Evolutionary conservation across 2,329 filamentous ascomycete species (phyloP).

Genomic region (Ophiostoma montium): DNA sequence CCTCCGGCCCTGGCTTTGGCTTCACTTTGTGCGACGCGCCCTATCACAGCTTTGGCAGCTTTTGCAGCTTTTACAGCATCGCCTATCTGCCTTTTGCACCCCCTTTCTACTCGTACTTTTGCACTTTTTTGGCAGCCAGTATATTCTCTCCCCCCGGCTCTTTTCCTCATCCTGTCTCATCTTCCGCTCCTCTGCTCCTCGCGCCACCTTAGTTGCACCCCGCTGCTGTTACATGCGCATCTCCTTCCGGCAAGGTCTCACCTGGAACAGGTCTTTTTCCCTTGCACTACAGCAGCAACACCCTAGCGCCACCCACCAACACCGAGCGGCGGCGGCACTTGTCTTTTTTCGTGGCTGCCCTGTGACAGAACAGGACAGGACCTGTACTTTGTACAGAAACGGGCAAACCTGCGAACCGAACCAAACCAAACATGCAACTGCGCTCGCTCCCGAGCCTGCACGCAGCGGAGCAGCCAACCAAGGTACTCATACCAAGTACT

Average conservation of each 20-base stretch:
- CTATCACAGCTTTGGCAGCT: background rate
- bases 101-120: background rate
- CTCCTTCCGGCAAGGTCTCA: slow-evolving; percentile 1
- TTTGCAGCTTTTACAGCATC: background rate
- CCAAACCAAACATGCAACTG: background rate
- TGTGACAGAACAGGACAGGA: background rate
- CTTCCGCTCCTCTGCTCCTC: background rate
- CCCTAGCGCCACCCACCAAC: background rate
- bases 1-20: background rate
- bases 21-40: background rate
- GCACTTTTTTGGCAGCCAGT: background rate
- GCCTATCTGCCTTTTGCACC: background rate
- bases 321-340: background rate
- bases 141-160: no score
- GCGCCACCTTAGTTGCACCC: background rate
- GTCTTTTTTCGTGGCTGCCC: background rate
- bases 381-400: background rate
- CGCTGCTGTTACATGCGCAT: background rate
- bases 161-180: background rate
- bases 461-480: no score
- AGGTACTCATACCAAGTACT: background rate
- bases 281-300: background rate
- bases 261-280: background rate
- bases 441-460: background rate
- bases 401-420: background rate